Conservation (phyloP, 148 eudicot genomes). For the Nepenthes gracilis region DNA sequence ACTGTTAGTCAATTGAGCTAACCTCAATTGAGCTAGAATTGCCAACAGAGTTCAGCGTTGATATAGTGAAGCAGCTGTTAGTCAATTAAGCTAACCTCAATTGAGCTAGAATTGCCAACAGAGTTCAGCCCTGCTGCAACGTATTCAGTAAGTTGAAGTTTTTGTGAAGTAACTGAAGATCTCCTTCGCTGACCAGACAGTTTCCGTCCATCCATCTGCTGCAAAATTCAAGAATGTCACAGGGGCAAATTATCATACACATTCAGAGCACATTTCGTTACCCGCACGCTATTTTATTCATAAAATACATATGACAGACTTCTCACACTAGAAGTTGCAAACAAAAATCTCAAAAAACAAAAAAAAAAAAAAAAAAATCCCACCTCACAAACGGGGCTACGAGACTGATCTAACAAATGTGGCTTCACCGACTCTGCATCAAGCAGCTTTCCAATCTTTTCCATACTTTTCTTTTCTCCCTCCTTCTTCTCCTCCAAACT, state of each 20-base stretch:
- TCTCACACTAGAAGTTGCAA: too few species aligned
- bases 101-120: neutral
- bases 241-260: neutral
- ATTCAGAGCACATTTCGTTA: too few species aligned
- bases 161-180: constrained; percentile 43
- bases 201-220: constrained; percentile 21
- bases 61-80: neutral
- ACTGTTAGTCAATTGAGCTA: neutral
- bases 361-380: neutral
- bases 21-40: neutral
- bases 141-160: constrained; percentile 23
- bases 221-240: neutral
- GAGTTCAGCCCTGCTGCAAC: neutral
- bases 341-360: neutral
- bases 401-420: constrained; percentile 27
- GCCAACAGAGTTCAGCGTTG: neutral
- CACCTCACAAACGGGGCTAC: constrained; percentile 40
- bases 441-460: constrained; percentile 11
- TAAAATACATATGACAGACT: too few species aligned
- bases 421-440: neutral
- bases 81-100: neutral
- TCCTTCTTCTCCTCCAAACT: constrained; percentile 5
- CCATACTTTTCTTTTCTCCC: constrained; percentile 14
- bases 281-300: too few species aligned
- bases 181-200: constrained; percentile 45